These are phyloP conservation scores for Candida verbasci DNA, from an alignment of 805 yeast genomes.

Conservation along the genomic window DNA sequence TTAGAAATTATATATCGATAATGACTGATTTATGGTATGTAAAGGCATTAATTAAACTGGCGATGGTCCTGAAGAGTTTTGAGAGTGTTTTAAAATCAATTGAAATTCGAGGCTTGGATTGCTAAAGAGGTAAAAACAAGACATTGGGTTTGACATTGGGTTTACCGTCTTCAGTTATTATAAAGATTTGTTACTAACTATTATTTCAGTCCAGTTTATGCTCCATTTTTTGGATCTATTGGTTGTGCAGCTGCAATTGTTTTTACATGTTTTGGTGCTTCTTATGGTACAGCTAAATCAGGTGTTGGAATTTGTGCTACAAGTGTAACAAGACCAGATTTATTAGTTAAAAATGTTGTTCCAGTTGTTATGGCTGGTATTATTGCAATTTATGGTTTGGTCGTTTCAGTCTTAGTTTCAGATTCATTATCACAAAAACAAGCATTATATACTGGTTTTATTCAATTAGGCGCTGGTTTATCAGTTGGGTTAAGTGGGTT, in stretches of 20 bases:
- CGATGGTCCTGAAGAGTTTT: no score
- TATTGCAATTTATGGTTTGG: slow-evolving; percentile 96
- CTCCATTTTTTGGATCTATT: slow-evolving; percentile 98
- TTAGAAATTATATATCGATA: no score
- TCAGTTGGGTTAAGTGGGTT: slow-evolving; percentile 96
- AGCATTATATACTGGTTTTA: slow-evolving; percentile 94
- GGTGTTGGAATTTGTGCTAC: slow-evolving; percentile 99
- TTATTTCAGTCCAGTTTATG: slow-evolving; percentile 61
- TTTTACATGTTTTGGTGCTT: slow-evolving; percentile 98
- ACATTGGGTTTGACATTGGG: not conserved
- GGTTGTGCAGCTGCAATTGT: slow-evolving; percentile 99
- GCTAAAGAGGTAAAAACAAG: no score
- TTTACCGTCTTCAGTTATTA: not conserved
- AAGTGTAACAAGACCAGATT: slow-evolving; percentile 95
- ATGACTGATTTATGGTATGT: slow-evolving; percentile 80
- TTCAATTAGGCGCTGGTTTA: slow-evolving; percentile 96
- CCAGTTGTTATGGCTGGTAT: slow-evolving; percentile 99
- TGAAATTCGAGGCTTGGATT: no score
- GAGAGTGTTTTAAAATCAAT: no score
- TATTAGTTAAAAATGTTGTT: slow-evolving; percentile 86
- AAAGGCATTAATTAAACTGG: not conserved
- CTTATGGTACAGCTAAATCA: slow-evolving; percentile 98
- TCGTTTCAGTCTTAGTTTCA: slow-evolving; percentile 91
- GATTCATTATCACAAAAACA: slow-evolving; percentile 85
- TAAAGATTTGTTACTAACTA: slow-evolving; percentile 19